phyloP scores from a whole-genome alignment of 176 grass and related monocot genomes.

The Carex scoparia region DNA sequence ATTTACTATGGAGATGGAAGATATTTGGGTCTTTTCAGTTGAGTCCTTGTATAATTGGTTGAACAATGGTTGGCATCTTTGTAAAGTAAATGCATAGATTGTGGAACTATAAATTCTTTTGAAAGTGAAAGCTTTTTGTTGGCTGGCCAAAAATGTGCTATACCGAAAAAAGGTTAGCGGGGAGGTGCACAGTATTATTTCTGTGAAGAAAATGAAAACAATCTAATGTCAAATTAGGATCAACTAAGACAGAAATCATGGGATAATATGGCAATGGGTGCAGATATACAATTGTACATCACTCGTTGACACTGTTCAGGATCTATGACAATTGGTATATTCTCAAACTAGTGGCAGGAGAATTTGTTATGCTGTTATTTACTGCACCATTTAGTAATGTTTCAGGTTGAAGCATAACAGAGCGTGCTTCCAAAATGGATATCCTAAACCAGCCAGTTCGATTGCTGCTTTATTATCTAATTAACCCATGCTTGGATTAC shows the following conservation, averaged over 20 bases:
- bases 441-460: too few species aligned
- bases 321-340: too few species aligned
- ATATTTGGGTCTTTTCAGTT: not conserved
- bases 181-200: not conserved
- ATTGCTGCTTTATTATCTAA: not conserved
- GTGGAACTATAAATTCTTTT: not conserved
- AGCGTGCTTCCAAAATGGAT: too few species aligned
- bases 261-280: not conserved
- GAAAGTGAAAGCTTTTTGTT: not conserved
- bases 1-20: not conserved
- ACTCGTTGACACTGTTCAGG: too few species aligned
- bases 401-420: too few species aligned
- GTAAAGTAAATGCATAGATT: not conserved
- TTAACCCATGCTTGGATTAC: not conserved
- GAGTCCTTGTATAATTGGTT: not conserved
- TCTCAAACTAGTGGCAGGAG: too few species aligned
- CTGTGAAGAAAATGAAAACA: not conserved
- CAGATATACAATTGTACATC: too few species aligned
- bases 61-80: not conserved
- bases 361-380: too few species aligned
- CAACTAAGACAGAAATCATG: too few species aligned
- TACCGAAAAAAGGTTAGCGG: not conserved
- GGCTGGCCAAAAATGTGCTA: not conserved
- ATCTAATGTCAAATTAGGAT: not conserved
- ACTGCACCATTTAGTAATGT: too few species aligned